Base-by-base conservation (phyloP, 2,329 filamentous ascomycete species). In the Calycina herbarum region DNA sequence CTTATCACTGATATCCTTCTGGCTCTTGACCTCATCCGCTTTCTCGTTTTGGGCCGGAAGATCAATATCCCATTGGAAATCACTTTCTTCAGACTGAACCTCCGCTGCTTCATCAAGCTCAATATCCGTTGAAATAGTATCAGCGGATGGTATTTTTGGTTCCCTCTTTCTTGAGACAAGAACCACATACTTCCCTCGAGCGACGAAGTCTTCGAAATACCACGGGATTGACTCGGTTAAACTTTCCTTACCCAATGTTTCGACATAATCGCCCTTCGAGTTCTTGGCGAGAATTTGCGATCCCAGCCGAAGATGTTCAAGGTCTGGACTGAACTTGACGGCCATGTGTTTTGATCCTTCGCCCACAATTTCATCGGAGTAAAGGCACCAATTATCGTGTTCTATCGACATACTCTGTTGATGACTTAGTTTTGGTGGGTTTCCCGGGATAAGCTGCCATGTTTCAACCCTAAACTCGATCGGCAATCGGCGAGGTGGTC, bases 401-500 rank as follows among this genome's bases (percentile, higher is more conserved):
- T 38, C 29, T 31, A 35, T n/a, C 35, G 56, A 35, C 0, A 57
- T 31, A 57, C 17, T 29, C 6, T 57, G 56, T 13, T 31, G 29
- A 31, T 31, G 56, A 11, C 17, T 57, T 31, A 57, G 56, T 33
- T n/a, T n/a, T 31, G 57, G 24, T 58, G 57, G 10, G 8, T 20
- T 58, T 58, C 57, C 57, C 8, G 57, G 29, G n/a, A 38, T 2
- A 33, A 58, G 17, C 31, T n/a, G n/a, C 57, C 29, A 58, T 27
- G 57, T 58, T 33, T 58, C 57, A n/a, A 35, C 31, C 6, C n/a
- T 11, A 20, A 58, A 35, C 15, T 58, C 57, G 29, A 58, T 51
- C 20, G 45, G n/a, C n/a, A 5, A 7, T 10, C 1, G 13, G 17
- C 20, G 20, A 51, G n/a, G n/a, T 8, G 45, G n/a, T 10, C 45